Evolutionary conservation across 371 early-diverging fungal species (phyloP), one percentile per base, ranked within the genome.

Genomic region (Catenaria anguillulae): DNA sequence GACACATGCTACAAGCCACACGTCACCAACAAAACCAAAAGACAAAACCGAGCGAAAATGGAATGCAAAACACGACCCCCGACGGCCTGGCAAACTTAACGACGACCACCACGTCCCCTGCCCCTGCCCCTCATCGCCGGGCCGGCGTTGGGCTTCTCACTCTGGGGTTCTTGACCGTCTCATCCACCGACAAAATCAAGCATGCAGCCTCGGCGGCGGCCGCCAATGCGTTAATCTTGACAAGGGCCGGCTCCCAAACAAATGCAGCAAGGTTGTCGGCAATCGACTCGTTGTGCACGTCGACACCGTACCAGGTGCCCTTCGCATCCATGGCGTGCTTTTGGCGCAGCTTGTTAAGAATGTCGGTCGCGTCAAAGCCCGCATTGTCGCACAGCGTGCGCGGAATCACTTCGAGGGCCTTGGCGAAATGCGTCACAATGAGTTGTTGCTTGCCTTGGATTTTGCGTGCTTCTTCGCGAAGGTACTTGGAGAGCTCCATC

Each of bases 341-440:
- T 78, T 92, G 90, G 70, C 99, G 85, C 62, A 99, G 80, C 77
- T 92, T 85, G 79, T 97, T 98, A 55, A 99, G 78, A 64, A 94
- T 88, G 73, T 92, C 93, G 17, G 97, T 98, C n/a, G 98, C 88
- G 73, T 99, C 99, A 66, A 99, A 93, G 63, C 99, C 99, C 64
- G 99, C 98, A 76, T 99, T 99, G 74, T 93, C 93, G 74, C 95
- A 92, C 36, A 99, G 82, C 74, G 97, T 97, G 71, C 97, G 87
- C 19, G 99, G 99, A 67, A 99, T 97, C 36, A 96, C 86, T 77
- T 99, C 99, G 62, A 99, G 84, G 19, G 99, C 98, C 73, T 92
- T 92, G 59, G 98, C 97, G 73, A 93, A 92, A 1, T 98, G 95
- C 54, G 84, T 84, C 73, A 94, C 87, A 59, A 99, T 87, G 73